Base-by-base conservation (phyloP, 2,329 filamentous ascomycete species). In the Penicillium hordei region DNA sequence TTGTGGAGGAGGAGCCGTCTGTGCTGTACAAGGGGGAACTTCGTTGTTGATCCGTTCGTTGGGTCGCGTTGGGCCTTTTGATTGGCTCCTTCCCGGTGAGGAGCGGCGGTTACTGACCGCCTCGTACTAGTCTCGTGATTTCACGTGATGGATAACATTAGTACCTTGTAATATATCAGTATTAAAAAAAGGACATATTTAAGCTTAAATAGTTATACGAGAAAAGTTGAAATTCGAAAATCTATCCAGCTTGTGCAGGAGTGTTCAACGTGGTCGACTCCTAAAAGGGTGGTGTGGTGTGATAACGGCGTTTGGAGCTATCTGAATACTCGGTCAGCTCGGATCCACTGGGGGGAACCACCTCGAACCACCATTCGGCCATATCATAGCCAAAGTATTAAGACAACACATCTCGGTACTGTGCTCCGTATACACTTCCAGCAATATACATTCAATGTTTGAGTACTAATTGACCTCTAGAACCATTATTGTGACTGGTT, bases 1-100 rank as follows among this genome's bases (percentile, higher is more conserved):
- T 78, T 77, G 78, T 78, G 76, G 77, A 66, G 64, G 65, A 65
- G 58, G 76, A 75, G 78, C 21, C 76, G 78, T 77, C 76, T 77
- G 70, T 70, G 70, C 69, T 72, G 68, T 65, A 63, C 63, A 65
- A 58, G 61, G 63, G 61, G 65, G 63, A 63, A 65, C 59, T 64
- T 70, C 64, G 62, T 69, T 71, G 69, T 68, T 72, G 69, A 70
- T 70, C 68, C 65, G 66, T 64, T 69, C 60, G 65, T 68, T 72
- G 72, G 72, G 72, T 74, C 72, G 72, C 73, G 72, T 74, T 63
- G 50, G 27, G 48, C 39, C 10, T 13, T 21, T 39, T 73, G 64
- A 74, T 74, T 74, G 71, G 72, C 44, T 27, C 17, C 10, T 13
- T 23, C 50, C 60, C 60, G 55, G 40, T 27, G 49, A 51, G 52